Base-by-base conservation (phyloP, 805 yeast species). In the Suhomyces faveliae region DNA sequence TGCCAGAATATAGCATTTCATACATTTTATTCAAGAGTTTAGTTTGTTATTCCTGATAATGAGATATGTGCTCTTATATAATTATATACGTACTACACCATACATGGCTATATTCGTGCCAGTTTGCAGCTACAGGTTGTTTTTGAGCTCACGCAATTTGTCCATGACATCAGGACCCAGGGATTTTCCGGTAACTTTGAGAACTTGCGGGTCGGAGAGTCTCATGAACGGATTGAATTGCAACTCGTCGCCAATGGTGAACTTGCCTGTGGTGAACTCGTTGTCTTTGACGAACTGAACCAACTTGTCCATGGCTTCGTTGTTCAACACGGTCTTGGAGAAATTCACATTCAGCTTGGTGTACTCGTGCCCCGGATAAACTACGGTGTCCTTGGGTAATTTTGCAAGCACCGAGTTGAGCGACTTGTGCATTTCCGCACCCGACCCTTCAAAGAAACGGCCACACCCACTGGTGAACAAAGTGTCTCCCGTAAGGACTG, bases 281-380 rank as follows among this genome's bases (percentile, higher is more conserved):
- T 87, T 73, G 0, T 62, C 58, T 6, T 67, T 48, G 38, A 80
- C 73, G 54, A 69, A 88, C 19, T 70, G 55, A 40, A 77, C 83
- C 53, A 92, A 74, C 15, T 65, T 63, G 38, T 68, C 67, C 41
- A 92, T 70, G 0, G 86, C 85, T 40, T 71, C 75, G 47, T 77
- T 70, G 40, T 73, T 63, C 47, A 89, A 63, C 1, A 87, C 81
- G 2, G 83, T 76, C 54, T 80, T 77, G 15, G 94, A 88, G 64
- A 94, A 94, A 54, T 77, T 79, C 19, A 87, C 85, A 63, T 94
- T 92, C 21, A 87, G 76, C 56, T 75, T 78, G 5, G 99, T 94
- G 69, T 94, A 94, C 69, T 94, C 99, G 66, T 94, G 99, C 2
- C 99, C 99, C 2, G 97, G 92, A 61, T 81, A 92, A 2, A 91